phyloP scores from a whole-genome alignment of 1,284 basidiomycete species.

The Stygiomarasmius scandens region DNA sequence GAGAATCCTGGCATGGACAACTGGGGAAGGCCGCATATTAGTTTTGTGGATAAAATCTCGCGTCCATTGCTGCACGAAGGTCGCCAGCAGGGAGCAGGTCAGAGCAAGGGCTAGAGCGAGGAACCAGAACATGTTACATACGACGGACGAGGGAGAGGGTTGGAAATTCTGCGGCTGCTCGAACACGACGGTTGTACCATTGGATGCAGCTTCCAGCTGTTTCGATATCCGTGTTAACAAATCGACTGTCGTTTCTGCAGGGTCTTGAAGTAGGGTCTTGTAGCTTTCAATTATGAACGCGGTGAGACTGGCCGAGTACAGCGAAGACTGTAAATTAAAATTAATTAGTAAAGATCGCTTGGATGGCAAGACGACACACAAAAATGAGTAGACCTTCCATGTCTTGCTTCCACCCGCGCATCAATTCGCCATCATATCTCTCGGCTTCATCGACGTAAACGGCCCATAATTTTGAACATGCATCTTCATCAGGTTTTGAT shows the following conservation, averaged over 20 bases:
- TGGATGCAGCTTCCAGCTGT: too few relatives aligned
- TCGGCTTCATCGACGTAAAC: not conserved
- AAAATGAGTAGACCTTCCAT: constrained; percentile 7
- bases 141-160: not conserved
- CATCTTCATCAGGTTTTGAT: not conserved
- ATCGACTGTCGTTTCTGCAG: constrained; percentile 3
- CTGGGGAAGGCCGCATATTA: not conserved
- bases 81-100: not conserved
- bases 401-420: not conserved
- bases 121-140: constrained; percentile 8
- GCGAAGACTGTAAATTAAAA: not conserved
- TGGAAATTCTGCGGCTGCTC: not conserved
- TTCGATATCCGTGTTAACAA: too few relatives aligned
- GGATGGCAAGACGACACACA: not conserved
- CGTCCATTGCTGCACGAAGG: constrained; percentile 2
- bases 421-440: not conserved
- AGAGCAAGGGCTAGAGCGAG: not conserved
- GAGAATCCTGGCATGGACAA: not conserved
- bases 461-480: not conserved
- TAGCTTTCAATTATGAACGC: constrained; percentile 11
- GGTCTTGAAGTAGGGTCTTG: constrained; percentile 3
- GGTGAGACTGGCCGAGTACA: constrained; percentile 10
- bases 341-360: not conserved
- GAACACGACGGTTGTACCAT: not conserved
- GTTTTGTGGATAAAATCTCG: not conserved